Base-by-base conservation (phyloP, 768 basidiomycete genomes). In the Suillus occidentalis region DNA sequence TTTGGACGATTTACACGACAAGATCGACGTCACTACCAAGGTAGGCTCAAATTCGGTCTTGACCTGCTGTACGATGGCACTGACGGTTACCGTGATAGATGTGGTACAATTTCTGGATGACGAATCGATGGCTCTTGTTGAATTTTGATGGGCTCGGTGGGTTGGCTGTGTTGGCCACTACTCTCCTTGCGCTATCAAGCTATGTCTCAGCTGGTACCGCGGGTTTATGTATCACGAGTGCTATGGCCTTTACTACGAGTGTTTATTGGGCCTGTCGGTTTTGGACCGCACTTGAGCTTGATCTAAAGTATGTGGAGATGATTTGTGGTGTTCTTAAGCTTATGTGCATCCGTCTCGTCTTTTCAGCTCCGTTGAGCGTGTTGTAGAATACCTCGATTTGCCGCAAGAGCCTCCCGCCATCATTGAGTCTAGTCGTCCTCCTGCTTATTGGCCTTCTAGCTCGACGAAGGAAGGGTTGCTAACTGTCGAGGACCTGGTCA, bases 71-170 rank as follows among this genome's bases (percentile, higher is more conserved):
- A 34, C 3, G 5, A 12, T 12, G 12, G 5, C 13, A 16, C 36
- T 63, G 13, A 56, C 37, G 12, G 10, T 42, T 39, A 3, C 18
- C 9, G 25, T 64, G 37, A 36, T 52, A 88, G 88, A 90, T 92
- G 90, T 92, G 89, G 89, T 92, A 93, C 72, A 84, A 79, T 16
- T 91, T 91, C 76, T 94, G 94, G 94, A 94, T 95, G 92, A 89
- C 87, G 10, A 94, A 92, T 69, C 81, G 94, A 59, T 94, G 91
- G 92, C 81, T 97, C 3, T 77, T 95, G 42, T 76, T 96, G 63
- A 88, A 91, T 66, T 96, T 94, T 72, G 95, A 97, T 74, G 68
- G 80, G 1, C 83, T 96, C 12, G 92, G 93, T 36, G 90, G 85
- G 36, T 63, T 89, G 22, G 85, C 89, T 1, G 89, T 95, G 9